Evolutionary conservation across 169 alveolate genomes (phyloP).

Genomic region (Eimeria brunetti): DNA sequence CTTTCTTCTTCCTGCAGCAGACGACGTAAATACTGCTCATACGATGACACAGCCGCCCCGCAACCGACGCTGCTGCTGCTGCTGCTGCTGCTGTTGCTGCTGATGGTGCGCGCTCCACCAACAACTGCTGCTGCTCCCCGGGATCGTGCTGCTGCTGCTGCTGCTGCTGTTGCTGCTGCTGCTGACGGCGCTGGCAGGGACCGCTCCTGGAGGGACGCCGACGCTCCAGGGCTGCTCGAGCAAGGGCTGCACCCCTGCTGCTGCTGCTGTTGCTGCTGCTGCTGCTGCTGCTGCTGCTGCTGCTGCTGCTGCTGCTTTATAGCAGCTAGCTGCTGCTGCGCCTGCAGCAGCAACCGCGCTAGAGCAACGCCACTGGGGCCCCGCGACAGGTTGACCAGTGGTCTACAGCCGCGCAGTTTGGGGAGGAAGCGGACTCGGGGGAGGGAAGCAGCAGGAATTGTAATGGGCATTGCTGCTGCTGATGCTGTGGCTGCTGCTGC

Average conservation of each 20-base stretch:
- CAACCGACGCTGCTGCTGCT: constrained; percentile 13
- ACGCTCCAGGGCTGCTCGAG: too few relatives aligned
- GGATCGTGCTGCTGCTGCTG: not conserved
- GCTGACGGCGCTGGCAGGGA: too few relatives aligned
- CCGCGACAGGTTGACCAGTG: constrained; percentile 57
- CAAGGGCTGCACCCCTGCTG: constrained; percentile 10
- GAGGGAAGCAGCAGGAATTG: too few relatives aligned
- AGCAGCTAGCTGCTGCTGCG: not conserved
- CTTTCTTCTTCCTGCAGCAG: constrained; percentile 5
- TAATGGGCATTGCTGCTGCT: too few relatives aligned
- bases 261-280: not conserved
- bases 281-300: constrained; percentile 20
- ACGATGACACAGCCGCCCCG: not conserved
- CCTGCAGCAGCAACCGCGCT: constrained; percentile 11
- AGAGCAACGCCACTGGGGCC: constrained; percentile 31
- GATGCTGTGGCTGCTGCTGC: not conserved
- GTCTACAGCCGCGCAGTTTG: constrained; percentile 61
- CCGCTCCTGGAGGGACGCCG: too few relatives aligned
- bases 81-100: not conserved
- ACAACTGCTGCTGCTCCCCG: not conserved
- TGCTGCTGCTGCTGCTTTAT: not conserved
- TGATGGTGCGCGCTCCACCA: not conserved
- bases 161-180: constrained; percentile 4
- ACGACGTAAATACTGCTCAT: not conserved
- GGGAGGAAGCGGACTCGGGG: constrained; percentile 48